A percentile compares a stretch with the other conserved stretches of the same genome.
These are phyloP conservation scores for Fusarium humuli DNA, from an alignment of 2,329 filamentous ascomycete genomes.

Conservation along the genomic window DNA sequence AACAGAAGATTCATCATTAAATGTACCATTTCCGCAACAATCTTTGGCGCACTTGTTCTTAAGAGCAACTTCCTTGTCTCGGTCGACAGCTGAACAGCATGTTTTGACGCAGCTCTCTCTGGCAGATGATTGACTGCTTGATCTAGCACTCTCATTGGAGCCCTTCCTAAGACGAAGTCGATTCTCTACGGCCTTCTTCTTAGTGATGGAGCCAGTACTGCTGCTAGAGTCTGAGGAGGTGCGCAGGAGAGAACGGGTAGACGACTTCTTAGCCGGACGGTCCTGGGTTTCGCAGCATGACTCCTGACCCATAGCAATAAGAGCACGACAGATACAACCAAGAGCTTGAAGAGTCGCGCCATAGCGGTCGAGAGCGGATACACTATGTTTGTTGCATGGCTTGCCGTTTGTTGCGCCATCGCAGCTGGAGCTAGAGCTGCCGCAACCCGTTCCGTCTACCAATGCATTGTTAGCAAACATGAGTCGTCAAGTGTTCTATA, in stretches of 20 bases:
- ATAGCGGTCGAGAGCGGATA: conserved; percentile 54
- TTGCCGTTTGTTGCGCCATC: conserved; percentile 39
- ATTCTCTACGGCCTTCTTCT: conserved; percentile 23
- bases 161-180: conserved; percentile 22
- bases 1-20: neutral
- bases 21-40: neutral
- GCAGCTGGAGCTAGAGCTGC: conserved; percentile 21
- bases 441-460: neutral
- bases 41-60: neutral
- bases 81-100: conserved; percentile 23
- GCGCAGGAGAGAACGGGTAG: conserved; percentile 26
- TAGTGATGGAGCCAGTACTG: conserved; percentile 21
- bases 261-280: conserved; percentile 40
- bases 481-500: neutral
- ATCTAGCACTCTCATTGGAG: conserved; percentile 21
- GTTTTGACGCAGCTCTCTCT: conserved; percentile 26
- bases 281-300: conserved; percentile 58
- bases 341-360: conserved; percentile 58
- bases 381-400: conserved; percentile 54
- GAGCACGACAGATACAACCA: conserved; percentile 65
- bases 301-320: conserved; percentile 63
- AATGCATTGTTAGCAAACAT: conserved; percentile 1
- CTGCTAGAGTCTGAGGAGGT: conserved; percentile 47
- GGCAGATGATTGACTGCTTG: neutral
- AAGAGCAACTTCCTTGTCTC: neutral